A percentile compares a stretch with the other conserved stretches of the same genome.
Evolutionary conservation across 305 asterid species (phyloP).

Genomic region (Fraxinus albicans): DNA sequence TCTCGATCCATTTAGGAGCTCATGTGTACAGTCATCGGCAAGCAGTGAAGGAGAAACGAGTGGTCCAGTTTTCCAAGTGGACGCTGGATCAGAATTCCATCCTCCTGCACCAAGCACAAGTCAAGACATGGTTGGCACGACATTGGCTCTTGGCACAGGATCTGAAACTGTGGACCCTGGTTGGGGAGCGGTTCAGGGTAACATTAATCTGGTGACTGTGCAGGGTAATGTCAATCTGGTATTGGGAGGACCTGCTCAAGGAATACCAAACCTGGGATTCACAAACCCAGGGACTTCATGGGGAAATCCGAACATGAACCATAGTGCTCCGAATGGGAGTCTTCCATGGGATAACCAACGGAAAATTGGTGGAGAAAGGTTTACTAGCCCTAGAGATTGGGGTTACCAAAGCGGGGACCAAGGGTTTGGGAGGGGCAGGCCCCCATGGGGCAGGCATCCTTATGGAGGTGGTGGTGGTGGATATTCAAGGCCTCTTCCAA

Average conservation of each 20-base stretch:
- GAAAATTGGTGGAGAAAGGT: constrained; percentile 62
- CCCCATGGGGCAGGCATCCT: constrained; percentile 62
- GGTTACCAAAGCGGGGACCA: constrained; percentile 52
- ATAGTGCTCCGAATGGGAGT: constrained; percentile 44
- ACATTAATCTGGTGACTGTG: constrained; percentile 57
- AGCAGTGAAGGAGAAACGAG: constrained; percentile 68
- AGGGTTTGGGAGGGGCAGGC: constrained; percentile 62
- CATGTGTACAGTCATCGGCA: constrained; percentile 53
- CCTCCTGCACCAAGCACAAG: constrained; percentile 32
- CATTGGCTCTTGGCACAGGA: constrained; percentile 28
- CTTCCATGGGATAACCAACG: constrained; percentile 67
- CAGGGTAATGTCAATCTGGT: constrained; percentile 61
- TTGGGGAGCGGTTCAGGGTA: constrained; percentile 56
- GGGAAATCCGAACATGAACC: constrained; percentile 48
- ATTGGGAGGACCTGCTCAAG: constrained; percentile 59
- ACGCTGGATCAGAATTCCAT: constrained; percentile 48
- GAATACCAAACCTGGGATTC: constrained; percentile 45
- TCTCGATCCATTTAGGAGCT: constrained; percentile 42
- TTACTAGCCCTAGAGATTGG: constrained; percentile 64
- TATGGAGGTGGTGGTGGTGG: constrained; percentile 59
- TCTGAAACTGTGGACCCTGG: constrained; percentile 45
- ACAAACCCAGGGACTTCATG: constrained; percentile 44
- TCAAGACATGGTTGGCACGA: constrained; percentile 39
- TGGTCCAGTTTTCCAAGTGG: constrained; percentile 38
- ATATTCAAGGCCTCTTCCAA: constrained; percentile 48